Evolutionary conservation across 192 early-diverging fungal genomes (phyloP).

Genomic region (Entomortierella chlamydospora): DNA sequence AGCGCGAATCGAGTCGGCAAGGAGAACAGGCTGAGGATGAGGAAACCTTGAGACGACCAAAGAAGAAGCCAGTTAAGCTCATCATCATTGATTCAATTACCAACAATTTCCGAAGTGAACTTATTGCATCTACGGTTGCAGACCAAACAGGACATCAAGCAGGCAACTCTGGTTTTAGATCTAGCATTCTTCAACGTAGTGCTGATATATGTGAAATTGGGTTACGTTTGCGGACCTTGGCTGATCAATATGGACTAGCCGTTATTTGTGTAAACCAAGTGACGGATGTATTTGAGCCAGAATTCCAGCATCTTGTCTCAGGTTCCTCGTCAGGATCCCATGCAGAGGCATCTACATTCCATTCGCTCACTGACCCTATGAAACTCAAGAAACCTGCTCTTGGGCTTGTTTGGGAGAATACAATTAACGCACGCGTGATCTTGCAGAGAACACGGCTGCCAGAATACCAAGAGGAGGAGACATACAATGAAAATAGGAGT

Average conservation of each 20-base stretch:
- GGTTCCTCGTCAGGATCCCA: slow-evolving; percentile 15
- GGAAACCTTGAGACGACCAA: slow-evolving; percentile 50
- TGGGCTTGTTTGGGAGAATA: slow-evolving; percentile 80
- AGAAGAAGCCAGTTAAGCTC: slow-evolving; percentile 67
- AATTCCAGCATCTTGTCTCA: slow-evolving; percentile 23
- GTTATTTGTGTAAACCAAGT: slow-evolving; percentile 91
- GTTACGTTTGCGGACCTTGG: slow-evolving; percentile 69
- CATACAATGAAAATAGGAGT: not conserved
- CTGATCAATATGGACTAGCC: slow-evolving; percentile 69
- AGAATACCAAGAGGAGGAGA: slow-evolving; percentile 11
- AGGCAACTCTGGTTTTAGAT: slow-evolving; percentile 5
- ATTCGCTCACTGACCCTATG: slow-evolving; percentile 21
- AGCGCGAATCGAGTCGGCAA: not conserved
- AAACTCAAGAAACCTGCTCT: slow-evolving; percentile 74
- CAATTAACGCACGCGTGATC: slow-evolving; percentile 74
- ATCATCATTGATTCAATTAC: slow-evolving; percentile 91
- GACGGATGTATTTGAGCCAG: slow-evolving; percentile 12
- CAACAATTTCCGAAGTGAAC: slow-evolving; percentile 74
- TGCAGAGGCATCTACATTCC: slow-evolving; percentile 13
- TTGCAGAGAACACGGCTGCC: slow-evolving; percentile 49
- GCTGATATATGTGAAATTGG: slow-evolving; percentile 70
- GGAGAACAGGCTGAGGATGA: not conserved
- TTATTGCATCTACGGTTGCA: not conserved
- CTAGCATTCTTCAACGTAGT: slow-evolving; percentile 56
- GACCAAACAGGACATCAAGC: slow-evolving; percentile 15